Percentiles rank a stretch among this genome's conserved stretches.
Evolutionary conservation across 2,329 filamentous ascomycete species (phyloP).

Genomic region (Herpotrichia juniperi): DNA sequence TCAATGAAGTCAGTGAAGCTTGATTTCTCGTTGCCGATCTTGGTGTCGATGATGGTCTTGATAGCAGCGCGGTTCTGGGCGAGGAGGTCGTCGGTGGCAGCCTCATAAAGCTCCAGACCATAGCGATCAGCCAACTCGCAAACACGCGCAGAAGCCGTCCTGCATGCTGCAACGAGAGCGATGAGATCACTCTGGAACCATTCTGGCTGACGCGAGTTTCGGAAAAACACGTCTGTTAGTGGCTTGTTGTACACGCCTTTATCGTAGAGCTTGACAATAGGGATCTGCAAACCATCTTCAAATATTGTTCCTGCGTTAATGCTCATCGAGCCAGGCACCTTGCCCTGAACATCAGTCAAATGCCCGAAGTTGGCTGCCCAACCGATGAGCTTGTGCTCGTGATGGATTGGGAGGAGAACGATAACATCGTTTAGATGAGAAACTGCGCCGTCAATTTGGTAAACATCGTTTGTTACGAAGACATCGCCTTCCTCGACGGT

Average conservation of each 20-base stretch:
- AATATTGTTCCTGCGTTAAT: conserved; percentile 56
- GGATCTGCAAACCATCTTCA: conserved; percentile 59
- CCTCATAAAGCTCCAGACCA: conserved; percentile 52
- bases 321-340: conserved; percentile 58
- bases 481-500: conserved; percentile 57
- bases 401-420: conserved; percentile 56
- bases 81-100: conserved; percentile 53
- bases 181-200: conserved; percentile 58
- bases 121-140: conserved; percentile 55
- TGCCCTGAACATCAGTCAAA: conserved; percentile 52
- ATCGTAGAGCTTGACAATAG: conserved; percentile 55
- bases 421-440: conserved; percentile 59
- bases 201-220: conserved; percentile 56
- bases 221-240: conserved; percentile 53
- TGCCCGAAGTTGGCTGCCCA: conserved; percentile 60
- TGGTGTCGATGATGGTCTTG: conserved; percentile 53
- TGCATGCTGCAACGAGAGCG: conserved; percentile 55
- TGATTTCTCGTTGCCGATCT: conserved; percentile 50
- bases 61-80: conserved; percentile 53
- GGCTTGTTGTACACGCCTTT: conserved; percentile 52
- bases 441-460: conserved; percentile 56
- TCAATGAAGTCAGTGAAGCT: conserved; percentile 58
- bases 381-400: conserved; percentile 52
- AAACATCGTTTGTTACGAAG: conserved; percentile 59
- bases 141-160: conserved; percentile 52